Conservation (phyloP, 2,329 filamentous ascomycete genomes). For the Cercospora zeina region DNA sequence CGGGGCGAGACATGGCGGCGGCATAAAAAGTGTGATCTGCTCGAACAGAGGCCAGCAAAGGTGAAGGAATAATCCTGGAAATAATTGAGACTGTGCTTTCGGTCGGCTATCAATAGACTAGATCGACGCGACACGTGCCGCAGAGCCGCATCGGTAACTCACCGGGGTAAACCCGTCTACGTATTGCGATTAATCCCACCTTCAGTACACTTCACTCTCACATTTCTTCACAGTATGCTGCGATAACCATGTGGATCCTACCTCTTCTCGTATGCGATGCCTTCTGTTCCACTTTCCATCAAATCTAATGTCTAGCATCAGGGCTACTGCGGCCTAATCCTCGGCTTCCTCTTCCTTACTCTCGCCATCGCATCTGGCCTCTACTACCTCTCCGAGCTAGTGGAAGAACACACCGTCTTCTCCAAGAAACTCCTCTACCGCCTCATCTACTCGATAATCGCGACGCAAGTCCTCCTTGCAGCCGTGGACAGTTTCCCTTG, state of each 20-base stretch:
- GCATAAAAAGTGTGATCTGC: not conserved
- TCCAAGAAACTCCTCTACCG: constrained; percentile 82
- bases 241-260: constrained; percentile 80
- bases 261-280: constrained; percentile 63
- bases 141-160: constrained; percentile 8
- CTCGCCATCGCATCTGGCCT: constrained; percentile 96
- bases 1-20: constrained; percentile 84
- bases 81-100: constrained; percentile 4
- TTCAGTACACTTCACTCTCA: not conserved
- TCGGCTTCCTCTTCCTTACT: constrained; percentile 92
- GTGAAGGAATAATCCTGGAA: constrained; percentile 11
- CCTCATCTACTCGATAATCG: constrained; percentile 81
- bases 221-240: not conserved
- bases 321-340: constrained; percentile 80
- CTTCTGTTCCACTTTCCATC: not conserved
- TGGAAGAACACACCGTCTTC: constrained; percentile 94
- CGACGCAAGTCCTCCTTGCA: constrained; percentile 70
- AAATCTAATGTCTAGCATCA: constrained; percentile 21
- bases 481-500: constrained; percentile 85
- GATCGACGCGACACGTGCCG: constrained; percentile 9
- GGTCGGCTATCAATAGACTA: constrained; percentile 11
- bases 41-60: not conserved
- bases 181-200: constrained; percentile 1
- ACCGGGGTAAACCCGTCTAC: not conserved
- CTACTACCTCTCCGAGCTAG: constrained; percentile 96